phyloP scores from a whole-genome alignment of 1,139 yeast genomes.

The Scheffersomyces segobiensis region DNA sequence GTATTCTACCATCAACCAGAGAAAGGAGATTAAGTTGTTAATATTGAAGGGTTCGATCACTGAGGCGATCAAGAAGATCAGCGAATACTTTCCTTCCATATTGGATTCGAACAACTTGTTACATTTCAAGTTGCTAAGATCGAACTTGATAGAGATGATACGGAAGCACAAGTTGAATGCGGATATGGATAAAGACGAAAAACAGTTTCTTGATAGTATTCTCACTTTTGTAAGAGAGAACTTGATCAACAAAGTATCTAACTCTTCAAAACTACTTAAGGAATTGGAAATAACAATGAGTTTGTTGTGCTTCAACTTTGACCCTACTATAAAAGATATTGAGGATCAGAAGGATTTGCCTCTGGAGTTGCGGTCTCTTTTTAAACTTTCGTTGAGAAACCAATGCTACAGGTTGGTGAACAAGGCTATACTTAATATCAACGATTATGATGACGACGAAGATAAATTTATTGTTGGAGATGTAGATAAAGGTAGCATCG shows the following conservation, averaged over 20 bases:
- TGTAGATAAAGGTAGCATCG: not conserved
- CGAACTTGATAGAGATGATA: slow-evolving; percentile 66
- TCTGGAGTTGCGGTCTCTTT: slow-evolving; percentile 46
- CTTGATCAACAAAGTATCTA: slow-evolving; percentile 57
- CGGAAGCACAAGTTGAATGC: slow-evolving; percentile 42
- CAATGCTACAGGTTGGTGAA: slow-evolving; percentile 64
- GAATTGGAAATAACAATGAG: slow-evolving; percentile 76
- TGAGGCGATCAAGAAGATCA: slow-evolving; percentile 46
- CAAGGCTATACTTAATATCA: slow-evolving; percentile 40
- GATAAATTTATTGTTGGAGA: slow-evolving; percentile 12
- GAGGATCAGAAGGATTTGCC: slow-evolving; percentile 52
- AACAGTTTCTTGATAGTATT: slow-evolving; percentile 53
- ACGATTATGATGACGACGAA: slow-evolving; percentile 14
- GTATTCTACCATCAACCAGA: slow-evolving; percentile 45
- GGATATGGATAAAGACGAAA: slow-evolving; percentile 26
- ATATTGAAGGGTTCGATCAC: slow-evolving; percentile 53
- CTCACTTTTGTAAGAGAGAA: slow-evolving; percentile 63
- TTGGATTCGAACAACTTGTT: slow-evolving; percentile 55
- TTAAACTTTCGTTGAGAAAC: slow-evolving; percentile 54
- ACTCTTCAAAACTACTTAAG: slow-evolving; percentile 50
- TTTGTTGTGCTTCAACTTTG: slow-evolving; percentile 55
- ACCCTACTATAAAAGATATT: slow-evolving; percentile 30
- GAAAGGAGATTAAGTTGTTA: slow-evolving; percentile 49
- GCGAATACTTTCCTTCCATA: slow-evolving; percentile 52
- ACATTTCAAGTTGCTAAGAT: slow-evolving; percentile 62